Conservation (phyloP, 805 yeast genomes). For the Saturnispora serradocipensis region DNA sequence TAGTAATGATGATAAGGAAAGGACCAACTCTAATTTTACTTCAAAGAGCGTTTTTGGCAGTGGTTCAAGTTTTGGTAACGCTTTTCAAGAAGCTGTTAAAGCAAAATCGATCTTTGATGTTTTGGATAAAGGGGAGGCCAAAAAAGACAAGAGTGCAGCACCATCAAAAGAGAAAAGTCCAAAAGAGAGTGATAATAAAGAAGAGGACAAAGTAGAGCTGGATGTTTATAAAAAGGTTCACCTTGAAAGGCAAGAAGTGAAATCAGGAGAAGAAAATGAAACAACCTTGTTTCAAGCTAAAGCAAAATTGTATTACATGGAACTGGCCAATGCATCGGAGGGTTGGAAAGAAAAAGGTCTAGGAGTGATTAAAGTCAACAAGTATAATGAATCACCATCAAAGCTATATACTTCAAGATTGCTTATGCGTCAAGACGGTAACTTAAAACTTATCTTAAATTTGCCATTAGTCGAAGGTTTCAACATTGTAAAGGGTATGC, state of each 20-base stretch:
- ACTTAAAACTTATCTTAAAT: constrained; percentile 74
- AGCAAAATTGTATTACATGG: constrained; percentile 71
- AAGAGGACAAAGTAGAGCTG: constrained; percentile 14
- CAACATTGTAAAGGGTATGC: constrained; percentile 68
- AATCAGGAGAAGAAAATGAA: constrained; percentile 91
- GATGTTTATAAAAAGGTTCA: constrained; percentile 48
- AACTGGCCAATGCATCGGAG: constrained; percentile 49
- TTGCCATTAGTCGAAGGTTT: constrained; percentile 54
- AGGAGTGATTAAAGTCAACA: constrained; percentile 78
- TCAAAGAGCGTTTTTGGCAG: constrained; percentile 31
- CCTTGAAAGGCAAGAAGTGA: constrained; percentile 46
- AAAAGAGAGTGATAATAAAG: constrained; percentile 16
- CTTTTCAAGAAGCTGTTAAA: constrained; percentile 42
- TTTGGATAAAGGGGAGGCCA: constrained; percentile 8
- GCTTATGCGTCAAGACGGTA: constrained; percentile 86
- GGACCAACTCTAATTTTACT: neutral
- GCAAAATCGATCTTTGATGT: constrained; percentile 52
- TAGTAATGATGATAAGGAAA: neutral
- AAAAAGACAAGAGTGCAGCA: neutral
- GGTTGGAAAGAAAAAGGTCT: constrained; percentile 98
- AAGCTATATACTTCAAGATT: constrained; percentile 45
- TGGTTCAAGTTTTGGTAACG: constrained; percentile 40
- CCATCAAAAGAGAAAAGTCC: constrained; percentile 6
- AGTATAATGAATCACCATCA: constrained; percentile 23
- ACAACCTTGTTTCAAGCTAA: constrained; percentile 55